A percentile compares a stretch with the other conserved stretches of the same genome.
These are phyloP conservation scores for Phalaenopsis equestris DNA, from an alignment of 106 monocot genomes.

Conservation along the genomic window DNA sequence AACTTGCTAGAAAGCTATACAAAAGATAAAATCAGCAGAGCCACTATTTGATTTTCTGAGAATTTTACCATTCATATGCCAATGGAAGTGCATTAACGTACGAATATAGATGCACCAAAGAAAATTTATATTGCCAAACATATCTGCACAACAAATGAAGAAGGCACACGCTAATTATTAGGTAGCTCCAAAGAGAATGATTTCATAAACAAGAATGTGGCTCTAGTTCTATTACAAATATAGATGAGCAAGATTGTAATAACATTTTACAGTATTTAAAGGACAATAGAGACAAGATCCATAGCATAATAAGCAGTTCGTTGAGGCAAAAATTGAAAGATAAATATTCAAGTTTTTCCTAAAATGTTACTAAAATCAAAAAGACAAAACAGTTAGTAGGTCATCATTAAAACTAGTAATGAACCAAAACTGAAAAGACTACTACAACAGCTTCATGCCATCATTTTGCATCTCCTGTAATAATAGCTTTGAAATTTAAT, in stretches of 20 bases:
- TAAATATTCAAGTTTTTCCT: background rate
- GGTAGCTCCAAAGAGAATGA: background rate
- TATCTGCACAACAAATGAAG: conserved; percentile 33
- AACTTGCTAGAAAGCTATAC: background rate
- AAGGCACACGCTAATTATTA: background rate
- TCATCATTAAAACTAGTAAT: background rate
- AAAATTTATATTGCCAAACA: conserved; percentile 80
- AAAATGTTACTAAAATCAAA: background rate
- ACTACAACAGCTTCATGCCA: background rate
- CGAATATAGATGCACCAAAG: conserved; percentile 78
- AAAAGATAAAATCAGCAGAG: background rate
- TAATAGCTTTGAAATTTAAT: background rate
- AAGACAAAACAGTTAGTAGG: background rate
- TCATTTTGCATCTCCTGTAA: background rate
- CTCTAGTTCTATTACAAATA: background rate
- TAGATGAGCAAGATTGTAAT: background rate
- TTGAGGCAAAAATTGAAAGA: background rate
- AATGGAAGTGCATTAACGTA: conserved; percentile 52
- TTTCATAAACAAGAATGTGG: conserved; percentile 1
- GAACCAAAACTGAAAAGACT: background rate
- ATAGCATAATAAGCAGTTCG: background rate
- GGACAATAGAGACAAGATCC: background rate
- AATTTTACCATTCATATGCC: conserved; percentile 73
- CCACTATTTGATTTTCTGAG: background rate
- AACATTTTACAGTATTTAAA: background rate